These are phyloP conservation scores for Ganoderma multipileum DNA, from an alignment of 1,284 basidiomycete genomes.

Conservation along the genomic window DNA sequence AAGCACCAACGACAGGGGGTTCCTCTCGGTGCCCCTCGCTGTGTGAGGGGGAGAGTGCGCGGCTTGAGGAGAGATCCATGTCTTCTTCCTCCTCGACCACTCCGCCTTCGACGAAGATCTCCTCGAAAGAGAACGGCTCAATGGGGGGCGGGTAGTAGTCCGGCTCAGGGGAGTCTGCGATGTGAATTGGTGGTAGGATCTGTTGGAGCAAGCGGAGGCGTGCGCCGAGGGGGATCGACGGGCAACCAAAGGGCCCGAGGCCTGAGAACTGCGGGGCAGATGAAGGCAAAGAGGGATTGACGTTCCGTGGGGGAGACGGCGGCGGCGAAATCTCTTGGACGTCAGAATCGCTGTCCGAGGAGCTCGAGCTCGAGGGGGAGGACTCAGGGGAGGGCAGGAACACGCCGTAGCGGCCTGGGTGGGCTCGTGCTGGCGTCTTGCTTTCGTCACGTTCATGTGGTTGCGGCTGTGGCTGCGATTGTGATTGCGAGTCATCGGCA, in stretches of 20 bases:
- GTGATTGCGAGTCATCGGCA: constrained; percentile 12
- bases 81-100: constrained; percentile 22
- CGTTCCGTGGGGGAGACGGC: constrained; percentile 17
- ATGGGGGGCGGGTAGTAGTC: constrained; percentile 1
- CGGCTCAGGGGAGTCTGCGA: constrained; percentile 7
- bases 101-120: constrained; percentile 8
- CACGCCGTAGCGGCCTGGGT: constrained; percentile 61
- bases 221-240: constrained; percentile 5
- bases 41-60: constrained; percentile 18
- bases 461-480: constrained; percentile 18
- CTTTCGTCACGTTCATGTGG: constrained; percentile 14
- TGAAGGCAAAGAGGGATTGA: constrained; percentile 12
- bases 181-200: constrained; percentile 26
- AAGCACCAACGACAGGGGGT: constrained; percentile 23
- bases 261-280: background rate
- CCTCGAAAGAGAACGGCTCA: constrained; percentile 11
- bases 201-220: constrained; percentile 27
- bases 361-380: constrained; percentile 41
- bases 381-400: constrained; percentile 47
- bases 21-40: constrained; percentile 8
- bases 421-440: constrained; percentile 28
- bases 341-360: constrained; percentile 57
- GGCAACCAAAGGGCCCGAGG: background rate
- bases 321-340: constrained; percentile 52
- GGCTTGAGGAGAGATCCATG: constrained; percentile 30